Evolutionary conservation across 768 basidiomycete species (phyloP), one percentile per base, ranked within the genome.

Genomic region (Suillus sp.): DNA sequence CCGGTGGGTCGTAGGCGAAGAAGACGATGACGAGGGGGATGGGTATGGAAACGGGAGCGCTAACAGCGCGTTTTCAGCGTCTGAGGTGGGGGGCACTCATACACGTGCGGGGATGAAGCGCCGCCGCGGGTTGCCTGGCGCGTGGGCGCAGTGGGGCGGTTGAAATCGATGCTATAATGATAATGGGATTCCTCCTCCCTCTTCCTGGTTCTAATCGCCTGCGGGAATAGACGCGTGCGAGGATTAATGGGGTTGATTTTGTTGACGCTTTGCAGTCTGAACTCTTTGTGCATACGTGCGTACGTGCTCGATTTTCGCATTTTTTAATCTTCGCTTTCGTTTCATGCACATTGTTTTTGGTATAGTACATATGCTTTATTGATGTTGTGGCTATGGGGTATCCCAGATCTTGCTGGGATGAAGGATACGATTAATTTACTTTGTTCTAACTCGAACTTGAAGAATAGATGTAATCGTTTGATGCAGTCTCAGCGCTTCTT

Each of bases 111-210:
- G 66, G 30, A 64, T 67, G 27, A 79, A 72, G 66, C 71, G 72
- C 66, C 72, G 73, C 59, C 69, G 68, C 42, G 75, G 70, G 18
- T 66, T 79, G 30, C 78, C 78, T 37, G 70, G 76, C 42, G 65
- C 75, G 9, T 76, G 75, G 75, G 65, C 71, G 14, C 72, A 75
- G 59, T 75, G 72, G 73, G 69, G 68, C 48, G 60, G 53, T 37
- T 56, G 8, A 50, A 14, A 10, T 50, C 16, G 18, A n/a, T 32
- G 30, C 30, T 51, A 20, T 32, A 18, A 51, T 53, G 30, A 14
- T 48, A 25, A 47, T 7, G 30, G 50, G 48, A 30, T 27, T 18
- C 27, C 18, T 8, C 3, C 27, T 30, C 30, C 16, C 16, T 50
- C 50, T 53, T 53, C 20, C 30, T 53, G 16, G 5, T 53, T 32